Evolutionary conservation across 495 filamentous ascomycete genomes (phyloP).

Genomic region (Aspergillus conjunctus): DNA sequence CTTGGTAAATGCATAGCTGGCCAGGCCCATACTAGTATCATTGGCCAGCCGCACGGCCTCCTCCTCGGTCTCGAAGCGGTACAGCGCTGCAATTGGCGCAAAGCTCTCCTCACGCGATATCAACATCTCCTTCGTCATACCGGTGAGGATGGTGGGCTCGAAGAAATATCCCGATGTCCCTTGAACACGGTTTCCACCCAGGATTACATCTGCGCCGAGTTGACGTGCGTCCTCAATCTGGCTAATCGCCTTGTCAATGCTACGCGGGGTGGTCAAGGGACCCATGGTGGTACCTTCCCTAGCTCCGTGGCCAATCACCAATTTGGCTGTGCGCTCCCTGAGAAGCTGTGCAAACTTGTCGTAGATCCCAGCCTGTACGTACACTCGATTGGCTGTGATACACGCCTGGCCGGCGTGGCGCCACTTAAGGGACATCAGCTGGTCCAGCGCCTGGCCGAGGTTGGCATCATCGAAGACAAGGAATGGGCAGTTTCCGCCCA

Average conservation of each 20-base stretch:
- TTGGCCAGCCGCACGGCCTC: constrained; percentile 66
- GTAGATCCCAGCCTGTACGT: constrained; percentile 62
- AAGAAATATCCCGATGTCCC: constrained; percentile 67
- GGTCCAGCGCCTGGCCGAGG: constrained; percentile 60
- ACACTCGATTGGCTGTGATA: constrained; percentile 72
- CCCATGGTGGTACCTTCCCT: constrained; percentile 64
- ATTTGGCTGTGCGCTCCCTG: constrained; percentile 52
- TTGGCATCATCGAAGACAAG: constrained; percentile 75
- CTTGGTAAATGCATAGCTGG: constrained; percentile 74
- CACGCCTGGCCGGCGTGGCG: constrained; percentile 72
- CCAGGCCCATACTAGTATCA: constrained; percentile 69
- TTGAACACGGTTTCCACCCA: constrained; percentile 56
- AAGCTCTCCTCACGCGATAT: constrained; percentile 71
- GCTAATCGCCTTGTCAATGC: constrained; percentile 61
- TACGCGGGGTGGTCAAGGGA: constrained; percentile 63
- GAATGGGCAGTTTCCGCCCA: constrained; percentile 76
- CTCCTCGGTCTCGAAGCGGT: constrained; percentile 69
- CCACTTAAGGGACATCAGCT: constrained; percentile 65
- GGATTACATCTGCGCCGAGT: constrained; percentile 59
- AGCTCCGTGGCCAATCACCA: constrained; percentile 68
- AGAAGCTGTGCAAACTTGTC: constrained; percentile 56
- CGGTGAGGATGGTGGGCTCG: constrained; percentile 67
- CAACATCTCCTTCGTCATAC: constrained; percentile 63
- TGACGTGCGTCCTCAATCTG: constrained; percentile 66
- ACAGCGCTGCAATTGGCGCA: constrained; percentile 67